phyloP scores from a whole-genome alignment of 495 filamentous ascomycete species.

The Chaetomium tenue region DNA sequence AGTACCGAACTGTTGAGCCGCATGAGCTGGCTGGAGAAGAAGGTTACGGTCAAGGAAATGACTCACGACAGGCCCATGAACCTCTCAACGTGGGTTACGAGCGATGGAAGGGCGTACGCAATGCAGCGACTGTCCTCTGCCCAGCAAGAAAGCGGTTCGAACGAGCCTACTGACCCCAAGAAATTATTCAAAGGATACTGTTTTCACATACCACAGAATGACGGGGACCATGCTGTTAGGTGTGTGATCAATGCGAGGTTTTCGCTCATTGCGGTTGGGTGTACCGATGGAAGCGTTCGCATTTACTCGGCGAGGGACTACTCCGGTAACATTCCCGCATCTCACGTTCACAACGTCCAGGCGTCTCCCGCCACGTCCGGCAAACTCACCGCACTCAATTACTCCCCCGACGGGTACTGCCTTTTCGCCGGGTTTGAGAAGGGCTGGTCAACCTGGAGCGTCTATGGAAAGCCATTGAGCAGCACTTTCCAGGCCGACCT shows the following conservation, averaged over 20 bases:
- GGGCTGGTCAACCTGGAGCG: constrained; percentile 96
- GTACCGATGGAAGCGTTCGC: constrained; percentile 70
- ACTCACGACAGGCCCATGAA: constrained; percentile 98
- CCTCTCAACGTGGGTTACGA: constrained; percentile 88
- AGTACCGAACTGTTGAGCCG: constrained; percentile 85
- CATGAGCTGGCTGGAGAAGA: constrained; percentile 80
- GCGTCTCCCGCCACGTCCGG: constrained; percentile 65
- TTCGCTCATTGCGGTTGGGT: constrained; percentile 86
- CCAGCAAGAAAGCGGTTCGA: constrained; percentile 27
- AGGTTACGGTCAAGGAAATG: constrained; percentile 76
- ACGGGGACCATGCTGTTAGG: constrained; percentile 61
- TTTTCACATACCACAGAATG: constrained; percentile 70
- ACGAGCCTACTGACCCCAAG: constrained; percentile 45
- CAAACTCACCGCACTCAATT: constrained; percentile 67
- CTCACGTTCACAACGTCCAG: constrained; percentile 69
- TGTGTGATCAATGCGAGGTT: constrained; percentile 91
- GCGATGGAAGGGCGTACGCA: constrained; percentile 85
- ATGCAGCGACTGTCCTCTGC: constrained; percentile 63
- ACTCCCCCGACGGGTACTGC: constrained; percentile 96
- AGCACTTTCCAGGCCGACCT: constrained; percentile 74
- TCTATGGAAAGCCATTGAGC: constrained; percentile 84
- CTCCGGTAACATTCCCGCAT: constrained; percentile 86
- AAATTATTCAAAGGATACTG: constrained; percentile 86
- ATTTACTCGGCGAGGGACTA: constrained; percentile 94
- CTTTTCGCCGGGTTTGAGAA: constrained; percentile 90